These are phyloP conservation scores for Castanospermum australe DNA, from an alignment of 306 rosid species.

Conservation along the genomic window DNA sequence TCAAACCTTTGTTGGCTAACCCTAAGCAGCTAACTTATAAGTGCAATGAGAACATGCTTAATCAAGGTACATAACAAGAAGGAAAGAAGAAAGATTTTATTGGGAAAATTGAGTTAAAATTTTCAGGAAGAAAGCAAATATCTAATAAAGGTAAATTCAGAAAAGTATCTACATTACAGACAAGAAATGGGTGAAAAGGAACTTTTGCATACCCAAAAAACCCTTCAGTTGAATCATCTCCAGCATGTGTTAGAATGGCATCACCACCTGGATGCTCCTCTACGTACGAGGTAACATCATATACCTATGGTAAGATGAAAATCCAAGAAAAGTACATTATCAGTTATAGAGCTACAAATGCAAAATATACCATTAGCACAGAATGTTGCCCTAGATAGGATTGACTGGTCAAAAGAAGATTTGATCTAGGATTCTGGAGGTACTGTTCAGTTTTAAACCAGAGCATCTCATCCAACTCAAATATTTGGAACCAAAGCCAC, in stretches of 20 bases:
- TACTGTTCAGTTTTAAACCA: conserved; percentile 17
- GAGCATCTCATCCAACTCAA: background rate
- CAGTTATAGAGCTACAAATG: background rate
- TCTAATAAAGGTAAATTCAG: background rate
- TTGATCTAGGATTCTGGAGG: background rate
- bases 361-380: conserved; percentile 3
- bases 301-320: conserved; percentile 54
- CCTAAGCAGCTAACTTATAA: background rate
- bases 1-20: conserved; percentile 3
- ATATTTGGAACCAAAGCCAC: background rate
- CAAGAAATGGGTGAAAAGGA: conserved; percentile 11
- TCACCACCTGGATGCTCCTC: conserved; percentile 99
- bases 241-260: conserved; percentile 89
- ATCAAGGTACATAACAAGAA: background rate
- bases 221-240: conserved; percentile 86
- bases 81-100: background rate
- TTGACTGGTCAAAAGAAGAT: background rate
- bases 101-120: background rate
- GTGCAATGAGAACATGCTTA: background rate
- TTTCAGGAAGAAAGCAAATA: background rate
- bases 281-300: conserved; percentile 85
- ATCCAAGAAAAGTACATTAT: background rate
- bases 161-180: background rate
- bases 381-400: conserved; percentile 15
- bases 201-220: conserved; percentile 60